phyloP scores from a whole-genome alignment of 1,284 basidiomycete species.

The Coriolopsis trogii region DNA sequence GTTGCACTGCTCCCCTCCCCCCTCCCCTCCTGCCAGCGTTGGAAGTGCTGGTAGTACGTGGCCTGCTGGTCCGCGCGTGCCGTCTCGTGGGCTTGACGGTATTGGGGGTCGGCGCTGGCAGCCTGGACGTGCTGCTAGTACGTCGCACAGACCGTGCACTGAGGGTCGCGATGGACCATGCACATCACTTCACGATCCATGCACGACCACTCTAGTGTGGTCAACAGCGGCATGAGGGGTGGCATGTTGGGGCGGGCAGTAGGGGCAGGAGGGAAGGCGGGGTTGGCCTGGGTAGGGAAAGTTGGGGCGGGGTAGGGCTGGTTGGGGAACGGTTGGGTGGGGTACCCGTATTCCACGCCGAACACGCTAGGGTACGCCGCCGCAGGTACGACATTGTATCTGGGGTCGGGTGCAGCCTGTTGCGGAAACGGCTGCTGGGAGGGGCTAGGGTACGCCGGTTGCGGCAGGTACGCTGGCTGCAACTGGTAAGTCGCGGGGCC shows the following conservation, averaged over 20 bases:
- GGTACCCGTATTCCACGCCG: not conserved
- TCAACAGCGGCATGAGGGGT: not conserved
- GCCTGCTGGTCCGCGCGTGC: not conserved
- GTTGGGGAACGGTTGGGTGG: not conserved
- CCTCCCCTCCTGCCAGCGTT: not conserved
- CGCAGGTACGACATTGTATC: not conserved
- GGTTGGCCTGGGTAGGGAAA: not conserved
- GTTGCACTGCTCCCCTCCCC: not conserved
- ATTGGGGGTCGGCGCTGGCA: not conserved
- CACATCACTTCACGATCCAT: not conserved
- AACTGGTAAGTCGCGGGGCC: not conserved
- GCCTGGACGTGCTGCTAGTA: not conserved
- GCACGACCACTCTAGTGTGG: not conserved
- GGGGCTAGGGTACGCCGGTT: no score
- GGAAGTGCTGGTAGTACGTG: not conserved
- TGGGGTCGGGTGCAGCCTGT: no score
- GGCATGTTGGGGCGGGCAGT: not conserved
- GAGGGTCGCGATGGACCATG: not conserved
- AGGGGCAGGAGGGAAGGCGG: not conserved
- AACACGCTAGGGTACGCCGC: not conserved
- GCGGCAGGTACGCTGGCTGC: not conserved
- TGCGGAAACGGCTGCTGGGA: no score
- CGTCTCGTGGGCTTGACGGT: not conserved
- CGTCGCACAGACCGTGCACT: not conserved
- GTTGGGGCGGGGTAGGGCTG: not conserved